phyloP scores from a whole-genome alignment of 148 eudicot species.

The Limonium bicolor region DNA sequence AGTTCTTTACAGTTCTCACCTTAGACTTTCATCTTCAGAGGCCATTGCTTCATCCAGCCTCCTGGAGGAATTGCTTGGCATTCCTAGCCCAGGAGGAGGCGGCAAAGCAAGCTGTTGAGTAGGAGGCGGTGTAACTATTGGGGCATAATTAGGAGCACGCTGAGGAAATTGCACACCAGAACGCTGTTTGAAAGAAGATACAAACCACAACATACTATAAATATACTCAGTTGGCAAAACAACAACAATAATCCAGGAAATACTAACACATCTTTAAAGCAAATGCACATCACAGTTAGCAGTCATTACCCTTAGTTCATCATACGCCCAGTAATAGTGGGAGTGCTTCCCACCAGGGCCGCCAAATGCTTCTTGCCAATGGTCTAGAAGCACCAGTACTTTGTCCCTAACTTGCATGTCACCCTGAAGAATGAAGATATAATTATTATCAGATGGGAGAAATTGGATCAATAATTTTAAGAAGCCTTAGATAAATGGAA shows the following conservation, averaged over 20 bases:
- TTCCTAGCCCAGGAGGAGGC: conserved; percentile 66
- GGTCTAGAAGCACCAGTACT: conserved; percentile 57
- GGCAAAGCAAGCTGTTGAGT: conserved; percentile 31
- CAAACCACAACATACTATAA: too few species aligned
- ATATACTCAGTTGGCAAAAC: too few species aligned
- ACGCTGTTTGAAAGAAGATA: conserved; percentile 41
- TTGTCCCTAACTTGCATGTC: conserved; percentile 79
- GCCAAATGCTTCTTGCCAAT: conserved; percentile 99
- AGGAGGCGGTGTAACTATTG: conserved; percentile 75
- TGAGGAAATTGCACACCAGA: conserved; percentile 66
- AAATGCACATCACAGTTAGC: not conserved
- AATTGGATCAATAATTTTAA: too few species aligned
- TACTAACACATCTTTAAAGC: not conserved
- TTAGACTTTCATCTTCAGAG: conserved; percentile 57
- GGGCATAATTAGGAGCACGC: conserved; percentile 52
- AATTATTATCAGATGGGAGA: too few species aligned
- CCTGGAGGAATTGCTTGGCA: conserved; percentile 71
- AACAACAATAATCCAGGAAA: not conserved
- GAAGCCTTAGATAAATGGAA: too few species aligned
- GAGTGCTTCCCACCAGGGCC: conserved; percentile 74
- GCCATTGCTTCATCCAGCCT: conserved; percentile 97
- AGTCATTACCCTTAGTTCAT: conserved; percentile 71
- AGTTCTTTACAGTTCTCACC: conserved; percentile 20
- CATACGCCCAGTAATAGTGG: conserved; percentile 87
- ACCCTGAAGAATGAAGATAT: too few species aligned